These are phyloP conservation scores for Marasmius tenuissimus DNA, from an alignment of 1,284 basidiomycete genomes.

Conservation along the genomic window DNA sequence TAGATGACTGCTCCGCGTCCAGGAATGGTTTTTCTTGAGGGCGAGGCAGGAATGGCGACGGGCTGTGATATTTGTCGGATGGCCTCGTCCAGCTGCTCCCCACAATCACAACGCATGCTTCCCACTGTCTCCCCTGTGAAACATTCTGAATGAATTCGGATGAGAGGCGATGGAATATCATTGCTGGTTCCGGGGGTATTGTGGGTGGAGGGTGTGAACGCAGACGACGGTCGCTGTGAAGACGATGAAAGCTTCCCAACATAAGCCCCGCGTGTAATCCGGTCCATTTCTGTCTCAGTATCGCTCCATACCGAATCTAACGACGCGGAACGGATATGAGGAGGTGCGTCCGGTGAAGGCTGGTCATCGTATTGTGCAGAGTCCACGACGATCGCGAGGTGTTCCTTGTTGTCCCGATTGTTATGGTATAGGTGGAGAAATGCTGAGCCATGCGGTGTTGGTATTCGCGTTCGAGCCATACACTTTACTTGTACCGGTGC, in stretches of 20 bases:
- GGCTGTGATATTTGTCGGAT: conserved; percentile 88
- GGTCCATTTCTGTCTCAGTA: conserved; percentile 90
- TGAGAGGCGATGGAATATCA: conserved; percentile 71
- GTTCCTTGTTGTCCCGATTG: conserved; percentile 89
- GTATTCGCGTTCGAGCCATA: conserved; percentile 96
- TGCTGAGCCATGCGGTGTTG: conserved; percentile 92
- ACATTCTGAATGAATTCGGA: conserved; percentile 97
- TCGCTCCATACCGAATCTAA: conserved; percentile 88
- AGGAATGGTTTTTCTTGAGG: conserved; percentile 47
- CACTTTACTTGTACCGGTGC: conserved; percentile 69
- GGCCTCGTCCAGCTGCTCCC: conserved; percentile 97
- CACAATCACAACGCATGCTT: conserved; percentile 98
- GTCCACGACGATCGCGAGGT: conserved; percentile 96
- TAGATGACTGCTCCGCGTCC: conserved; percentile 96
- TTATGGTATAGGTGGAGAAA: conserved; percentile 97
- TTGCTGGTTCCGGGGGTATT: conserved; percentile 18
- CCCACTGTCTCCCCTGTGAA: conserved; percentile 99
- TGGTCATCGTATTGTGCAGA: conserved; percentile 70
- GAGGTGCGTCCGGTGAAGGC: conserved; percentile 36
- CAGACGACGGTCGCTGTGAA: conserved; percentile 54
- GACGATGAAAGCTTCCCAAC: conserved; percentile 75
- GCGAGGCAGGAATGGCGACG: conserved; percentile 44
- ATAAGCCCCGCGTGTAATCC: conserved; percentile 93
- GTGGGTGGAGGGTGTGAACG: conserved; percentile 29
- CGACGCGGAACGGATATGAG: conserved; percentile 74